A percentile compares a stretch with the other conserved stretches of the same genome.
Evolutionary conservation across 2,329 filamentous ascomycete species (phyloP).

Genomic region (Penicillium occitanis): DNA sequence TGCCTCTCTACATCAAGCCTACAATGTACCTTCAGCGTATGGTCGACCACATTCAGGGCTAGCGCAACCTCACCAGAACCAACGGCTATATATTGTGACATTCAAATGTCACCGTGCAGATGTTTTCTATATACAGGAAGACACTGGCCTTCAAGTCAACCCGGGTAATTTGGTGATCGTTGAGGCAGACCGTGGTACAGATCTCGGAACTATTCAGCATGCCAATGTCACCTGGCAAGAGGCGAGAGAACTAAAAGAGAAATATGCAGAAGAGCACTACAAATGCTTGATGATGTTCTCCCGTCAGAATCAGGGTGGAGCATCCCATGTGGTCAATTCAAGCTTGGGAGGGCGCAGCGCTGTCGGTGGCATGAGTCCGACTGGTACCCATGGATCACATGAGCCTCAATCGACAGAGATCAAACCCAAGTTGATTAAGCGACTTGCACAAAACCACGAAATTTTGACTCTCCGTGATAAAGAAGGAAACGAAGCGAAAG

Average conservation of each 20-base stretch:
- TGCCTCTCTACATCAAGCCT: slow-evolving; percentile 41
- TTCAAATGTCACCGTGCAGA: slow-evolving; percentile 97
- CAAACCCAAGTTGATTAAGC: slow-evolving; percentile 95
- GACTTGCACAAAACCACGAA: slow-evolving; percentile 87
- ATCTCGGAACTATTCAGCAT: slow-evolving; percentile 87
- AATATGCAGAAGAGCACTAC: slow-evolving; percentile 93
- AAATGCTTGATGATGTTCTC: slow-evolving; percentile 99
- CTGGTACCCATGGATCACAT: slow-evolving; percentile 70
- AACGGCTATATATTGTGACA: slow-evolving; percentile 71
- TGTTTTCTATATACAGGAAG: slow-evolving; percentile 95
- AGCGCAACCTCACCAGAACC: slow-evolving; percentile 42
- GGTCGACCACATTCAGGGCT: slow-evolving; percentile 40
- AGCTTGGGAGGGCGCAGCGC: slow-evolving; percentile 55
- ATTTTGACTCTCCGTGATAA: slow-evolving; percentile 87
- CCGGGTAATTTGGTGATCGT: slow-evolving; percentile 94
- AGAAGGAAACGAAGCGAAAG: slow-evolving; percentile 95
- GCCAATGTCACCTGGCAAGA: slow-evolving; percentile 85
- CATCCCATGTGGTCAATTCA: slow-evolving; percentile 46
- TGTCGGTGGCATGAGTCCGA: slow-evolving; percentile 75
- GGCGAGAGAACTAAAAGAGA: slow-evolving; percentile 84
- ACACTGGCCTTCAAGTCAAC: slow-evolving; percentile 86
- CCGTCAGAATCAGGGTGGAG: slow-evolving; percentile 60
- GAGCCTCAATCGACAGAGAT: slow-evolving; percentile 72
- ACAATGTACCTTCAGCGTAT: slow-evolving; percentile 40
- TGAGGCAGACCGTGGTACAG: slow-evolving; percentile 93